A percentile compares a stretch with the other conserved stretches of the same genome.
phyloP scores from a whole-genome alignment of 331 rosid genomes.

The Prunus yedoensis region DNA sequence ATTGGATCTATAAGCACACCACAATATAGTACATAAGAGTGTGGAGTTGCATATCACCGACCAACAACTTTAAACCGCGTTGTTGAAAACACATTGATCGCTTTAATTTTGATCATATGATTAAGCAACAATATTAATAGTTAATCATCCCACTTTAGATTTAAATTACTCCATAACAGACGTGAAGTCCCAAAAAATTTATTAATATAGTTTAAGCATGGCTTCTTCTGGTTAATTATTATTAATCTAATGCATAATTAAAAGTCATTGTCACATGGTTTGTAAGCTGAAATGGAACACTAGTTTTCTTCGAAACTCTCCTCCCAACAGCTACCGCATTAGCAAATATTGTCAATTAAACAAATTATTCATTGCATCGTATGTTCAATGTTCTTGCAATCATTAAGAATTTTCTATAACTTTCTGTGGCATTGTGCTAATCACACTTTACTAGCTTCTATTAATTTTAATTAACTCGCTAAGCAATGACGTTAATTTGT shows the following conservation, averaged over 20 bases:
- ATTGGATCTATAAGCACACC: too few relatives aligned
- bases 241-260: not conserved
- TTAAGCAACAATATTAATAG: not conserved
- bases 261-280: not conserved
- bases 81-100: too few relatives aligned
- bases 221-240: slow-evolving; percentile 13
- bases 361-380: not conserved
- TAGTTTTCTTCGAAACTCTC: not conserved
- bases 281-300: not conserved
- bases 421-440: not conserved
- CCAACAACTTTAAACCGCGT: too few relatives aligned
- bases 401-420: not conserved
- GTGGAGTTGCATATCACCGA: too few relatives aligned
- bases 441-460: not conserved
- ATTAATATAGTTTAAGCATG: not conserved
- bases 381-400: not conserved
- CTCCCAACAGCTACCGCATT: slow-evolving; percentile 7
- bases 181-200: slow-evolving; percentile 1
- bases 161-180: not conserved
- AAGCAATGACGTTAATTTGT: slow-evolving; percentile 17
- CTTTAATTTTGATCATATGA: not conserved
- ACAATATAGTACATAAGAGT: too few relatives aligned
- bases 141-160: slow-evolving; percentile 2
- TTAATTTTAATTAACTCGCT: not conserved
- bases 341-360: not conserved